These are phyloP conservation scores for Spergularia azorica DNA, from an alignment of 179 eudicot species.

Conservation along the genomic window DNA sequence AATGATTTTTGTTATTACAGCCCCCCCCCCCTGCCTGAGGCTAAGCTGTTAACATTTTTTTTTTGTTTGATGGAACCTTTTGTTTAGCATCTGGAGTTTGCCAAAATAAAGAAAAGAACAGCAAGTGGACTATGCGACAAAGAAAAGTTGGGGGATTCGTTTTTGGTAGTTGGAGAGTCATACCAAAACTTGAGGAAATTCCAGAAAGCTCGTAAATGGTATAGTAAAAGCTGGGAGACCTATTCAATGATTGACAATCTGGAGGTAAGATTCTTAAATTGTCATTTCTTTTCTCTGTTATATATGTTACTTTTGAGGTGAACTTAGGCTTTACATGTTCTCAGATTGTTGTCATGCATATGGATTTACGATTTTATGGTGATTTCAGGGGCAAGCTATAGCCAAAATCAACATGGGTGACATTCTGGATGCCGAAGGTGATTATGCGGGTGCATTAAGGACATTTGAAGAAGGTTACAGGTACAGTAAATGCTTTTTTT, in stretches of 20 bases:
- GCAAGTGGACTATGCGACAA: conserved; percentile 77
- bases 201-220: conserved; percentile 79
- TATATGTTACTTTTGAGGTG: neutral
- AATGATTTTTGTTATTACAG: too few species aligned
- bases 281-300: neutral
- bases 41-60: neutral
- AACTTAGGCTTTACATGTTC: neutral
- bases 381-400: conserved; percentile 88
- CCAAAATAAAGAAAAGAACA: conserved; percentile 73
- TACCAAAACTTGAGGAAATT: conserved; percentile 81
- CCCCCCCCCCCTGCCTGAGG: too few species aligned
- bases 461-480: conserved; percentile 75
- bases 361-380: conserved; percentile 28
- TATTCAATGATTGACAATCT: conserved; percentile 64
- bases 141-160: conserved; percentile 87
- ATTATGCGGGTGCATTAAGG: conserved; percentile 64
- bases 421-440: conserved; percentile 71
- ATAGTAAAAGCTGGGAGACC: conserved; percentile 66
- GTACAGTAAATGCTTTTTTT: conserved; percentile 35
- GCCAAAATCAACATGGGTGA: conserved; percentile 80
- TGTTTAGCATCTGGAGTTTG: conserved; percentile 56
- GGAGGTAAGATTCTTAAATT: conserved; percentile 56
- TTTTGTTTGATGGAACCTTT: too few species aligned
- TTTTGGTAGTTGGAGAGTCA: conserved; percentile 77
- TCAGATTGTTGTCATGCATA: neutral